A percentile compares a stretch with the other conserved stretches of the same genome.
Conservation (phyloP, 192 early-diverging fungal genomes). For the Cladochytrium replicatum region DNA sequence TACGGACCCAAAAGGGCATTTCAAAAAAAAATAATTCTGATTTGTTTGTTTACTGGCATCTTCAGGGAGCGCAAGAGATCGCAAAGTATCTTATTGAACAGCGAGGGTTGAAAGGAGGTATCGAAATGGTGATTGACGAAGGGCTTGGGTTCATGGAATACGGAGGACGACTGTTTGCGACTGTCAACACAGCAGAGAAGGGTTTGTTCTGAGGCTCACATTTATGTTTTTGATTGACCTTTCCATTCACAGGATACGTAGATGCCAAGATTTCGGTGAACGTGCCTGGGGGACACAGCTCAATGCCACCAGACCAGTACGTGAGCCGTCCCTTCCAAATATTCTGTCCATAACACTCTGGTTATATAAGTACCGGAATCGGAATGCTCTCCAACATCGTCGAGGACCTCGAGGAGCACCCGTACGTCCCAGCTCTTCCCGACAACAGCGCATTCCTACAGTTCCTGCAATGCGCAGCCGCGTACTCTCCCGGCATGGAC, state of each 20-base stretch:
- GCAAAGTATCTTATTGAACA: slow-evolving; percentile 2
- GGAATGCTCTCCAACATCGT: slow-evolving; percentile 19
- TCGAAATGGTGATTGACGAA: slow-evolving; percentile 32
- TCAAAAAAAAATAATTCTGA: too few relatives aligned
- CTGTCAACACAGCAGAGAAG: slow-evolving; percentile 19
- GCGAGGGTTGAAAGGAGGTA: slow-evolving; percentile 1
- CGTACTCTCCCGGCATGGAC: slow-evolving; percentile 12
- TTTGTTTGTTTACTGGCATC: too few relatives aligned
- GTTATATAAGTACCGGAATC: slow-evolving; percentile 28
- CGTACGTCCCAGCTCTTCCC: slow-evolving; percentile 6
- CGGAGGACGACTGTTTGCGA: slow-evolving; percentile 11
- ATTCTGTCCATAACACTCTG: too few relatives aligned
- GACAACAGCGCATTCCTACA: slow-evolving; percentile 17
- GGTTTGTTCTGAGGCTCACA: slow-evolving; percentile 10
- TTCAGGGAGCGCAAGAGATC: slow-evolving; percentile 7
- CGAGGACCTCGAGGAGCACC: slow-evolving; percentile 15
- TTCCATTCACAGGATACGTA: too few relatives aligned
- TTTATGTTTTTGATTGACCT: slow-evolving; percentile 5
- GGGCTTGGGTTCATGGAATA: slow-evolving; percentile 10
- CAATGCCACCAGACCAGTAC: slow-evolving; percentile 30
- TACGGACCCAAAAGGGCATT: neutral
- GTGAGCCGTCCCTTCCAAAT: too few relatives aligned
- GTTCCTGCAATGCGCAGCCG: slow-evolving; percentile 12
- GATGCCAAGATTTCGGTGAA: slow-evolving; percentile 16
- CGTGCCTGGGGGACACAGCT: slow-evolving; percentile 27